These are phyloP conservation scores for Fusarium goolgardi DNA, from an alignment of 2,329 filamentous ascomycete genomes.

Conservation along the genomic window DNA sequence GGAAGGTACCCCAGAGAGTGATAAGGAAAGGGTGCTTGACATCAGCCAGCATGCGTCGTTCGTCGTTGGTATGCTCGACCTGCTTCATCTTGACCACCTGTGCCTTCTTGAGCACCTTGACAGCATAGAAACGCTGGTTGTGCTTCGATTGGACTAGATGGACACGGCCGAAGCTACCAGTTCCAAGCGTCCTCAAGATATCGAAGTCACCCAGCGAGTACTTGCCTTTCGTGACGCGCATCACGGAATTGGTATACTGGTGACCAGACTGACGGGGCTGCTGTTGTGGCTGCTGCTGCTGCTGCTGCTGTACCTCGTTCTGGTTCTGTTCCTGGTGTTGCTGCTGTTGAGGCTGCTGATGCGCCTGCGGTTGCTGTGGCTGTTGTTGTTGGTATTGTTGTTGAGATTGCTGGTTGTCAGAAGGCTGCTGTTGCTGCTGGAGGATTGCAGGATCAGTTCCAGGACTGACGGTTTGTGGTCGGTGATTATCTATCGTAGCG, in stretches of 20 bases:
- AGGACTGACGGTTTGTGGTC: slow-evolving; percentile 53
- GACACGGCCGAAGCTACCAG: slow-evolving; percentile 95
- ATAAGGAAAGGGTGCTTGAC: slow-evolving; percentile 98
- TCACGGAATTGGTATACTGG: slow-evolving; percentile 53
- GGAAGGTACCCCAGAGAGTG: slow-evolving; percentile 98
- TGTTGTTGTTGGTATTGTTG: slow-evolving; percentile 45
- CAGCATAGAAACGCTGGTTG: slow-evolving; percentile 97
- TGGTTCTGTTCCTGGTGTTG: slow-evolving; percentile 27
- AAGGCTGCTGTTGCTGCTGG: slow-evolving; percentile 54
- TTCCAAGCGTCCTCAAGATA: slow-evolving; percentile 90
- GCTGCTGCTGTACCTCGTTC: slow-evolving; percentile 37
- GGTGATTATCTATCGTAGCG: slow-evolving; percentile 43
- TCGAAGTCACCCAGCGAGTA: slow-evolving; percentile 93
- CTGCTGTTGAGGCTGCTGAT: slow-evolving; percentile 45
- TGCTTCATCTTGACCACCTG: slow-evolving; percentile 99
- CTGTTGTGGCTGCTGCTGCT: slow-evolving; percentile 43
- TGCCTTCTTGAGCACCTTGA: slow-evolving; percentile 98
- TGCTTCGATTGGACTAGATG: slow-evolving; percentile 98
- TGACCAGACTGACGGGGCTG: slow-evolving; percentile 50
- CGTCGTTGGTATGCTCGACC: slow-evolving; percentile 98
- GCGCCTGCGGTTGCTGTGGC: slow-evolving; percentile 42
- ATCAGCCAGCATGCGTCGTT: slow-evolving; percentile 93
- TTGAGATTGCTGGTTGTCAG: slow-evolving; percentile 48
- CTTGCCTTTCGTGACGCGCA: slow-evolving; percentile 91
- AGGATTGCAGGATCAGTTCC: slow-evolving; percentile 53